Conservation (phyloP, 192 early-diverging fungal genomes). For the Coemansia sp. region DNA sequence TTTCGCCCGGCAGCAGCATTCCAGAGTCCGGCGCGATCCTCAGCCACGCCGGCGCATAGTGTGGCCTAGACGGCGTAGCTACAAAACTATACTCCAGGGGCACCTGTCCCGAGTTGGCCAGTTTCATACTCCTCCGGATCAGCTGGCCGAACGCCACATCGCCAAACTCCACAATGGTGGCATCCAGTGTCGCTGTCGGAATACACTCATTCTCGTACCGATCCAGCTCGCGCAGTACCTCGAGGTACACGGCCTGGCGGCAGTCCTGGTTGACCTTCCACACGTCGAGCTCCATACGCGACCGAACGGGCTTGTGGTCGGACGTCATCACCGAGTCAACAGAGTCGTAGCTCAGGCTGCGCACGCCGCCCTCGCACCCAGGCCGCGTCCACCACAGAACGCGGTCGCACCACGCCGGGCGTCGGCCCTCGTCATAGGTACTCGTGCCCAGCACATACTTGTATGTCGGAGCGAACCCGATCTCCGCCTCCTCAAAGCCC, state of each 20-base stretch:
- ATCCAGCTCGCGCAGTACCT: constrained; percentile 76
- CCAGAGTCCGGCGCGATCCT: constrained; percentile 67
- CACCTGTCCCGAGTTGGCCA: constrained; percentile 80
- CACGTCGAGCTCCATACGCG: constrained; percentile 68
- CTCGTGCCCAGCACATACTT: constrained; percentile 88
- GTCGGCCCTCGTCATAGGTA: constrained; percentile 81
- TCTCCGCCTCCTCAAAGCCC: constrained; percentile 82
- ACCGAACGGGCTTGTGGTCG: constrained; percentile 94
- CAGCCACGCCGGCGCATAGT: constrained; percentile 74
- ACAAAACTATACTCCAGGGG: constrained; percentile 76
- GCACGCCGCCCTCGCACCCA: constrained; percentile 41
- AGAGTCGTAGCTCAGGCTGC: constrained; percentile 24
- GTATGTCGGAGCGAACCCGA: constrained; percentile 89
- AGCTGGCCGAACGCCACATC: constrained; percentile 61
- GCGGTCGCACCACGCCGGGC: constrained; percentile 94
- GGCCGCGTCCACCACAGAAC: constrained; percentile 83
- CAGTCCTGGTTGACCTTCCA: constrained; percentile 64
- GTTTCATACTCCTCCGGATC: constrained; percentile 57
- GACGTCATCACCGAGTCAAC: constrained; percentile 25
- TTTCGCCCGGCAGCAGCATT: constrained; percentile 74
- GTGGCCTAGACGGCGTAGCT: constrained; percentile 65
- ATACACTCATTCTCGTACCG: constrained; percentile 81
- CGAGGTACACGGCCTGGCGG: constrained; percentile 61
- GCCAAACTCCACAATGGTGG: constrained; percentile 74
- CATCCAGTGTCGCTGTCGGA: constrained; percentile 65